These are phyloP conservation scores for Epichloe sibirici DNA, from an alignment of 2,329 filamentous ascomycete genomes.

Conservation along the genomic window DNA sequence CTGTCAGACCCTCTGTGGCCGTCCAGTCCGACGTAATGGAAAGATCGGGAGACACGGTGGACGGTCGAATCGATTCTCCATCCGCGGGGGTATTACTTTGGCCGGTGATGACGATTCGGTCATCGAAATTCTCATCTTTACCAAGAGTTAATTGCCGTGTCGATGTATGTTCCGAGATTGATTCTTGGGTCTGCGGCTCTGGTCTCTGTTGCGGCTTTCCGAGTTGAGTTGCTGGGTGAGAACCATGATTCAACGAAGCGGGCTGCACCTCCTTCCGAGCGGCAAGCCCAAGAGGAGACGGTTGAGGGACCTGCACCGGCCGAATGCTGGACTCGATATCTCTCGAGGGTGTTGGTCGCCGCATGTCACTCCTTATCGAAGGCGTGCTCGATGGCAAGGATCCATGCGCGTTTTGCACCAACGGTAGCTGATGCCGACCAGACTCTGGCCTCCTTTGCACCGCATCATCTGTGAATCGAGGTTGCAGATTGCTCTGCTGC, in stretches of 20 bases:
- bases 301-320: neutral
- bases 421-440: neutral
- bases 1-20: neutral
- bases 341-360: neutral
- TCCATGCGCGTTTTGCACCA: neutral
- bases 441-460: neutral
- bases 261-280: neutral
- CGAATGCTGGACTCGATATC: neutral
- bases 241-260: neutral
- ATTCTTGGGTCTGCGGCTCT: neutral
- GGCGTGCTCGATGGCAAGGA: neutral
- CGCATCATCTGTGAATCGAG: neutral
- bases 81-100: neutral
- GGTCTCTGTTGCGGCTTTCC: neutral
- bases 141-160: neutral
- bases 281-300: neutral
- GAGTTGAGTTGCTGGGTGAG: neutral
- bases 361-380: neutral
- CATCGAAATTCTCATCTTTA: neutral
- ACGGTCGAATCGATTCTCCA: neutral
- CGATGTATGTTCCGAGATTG: neutral
- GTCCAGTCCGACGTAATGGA: slow-evolving; percentile 4
- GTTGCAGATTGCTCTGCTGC: neutral
- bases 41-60: slow-evolving; percentile 7
- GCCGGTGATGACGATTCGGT: neutral